These are phyloP conservation scores for Scedosporium apiospermum DNA, from an alignment of 2,329 filamentous ascomycete species.

Conservation along the genomic window DNA sequence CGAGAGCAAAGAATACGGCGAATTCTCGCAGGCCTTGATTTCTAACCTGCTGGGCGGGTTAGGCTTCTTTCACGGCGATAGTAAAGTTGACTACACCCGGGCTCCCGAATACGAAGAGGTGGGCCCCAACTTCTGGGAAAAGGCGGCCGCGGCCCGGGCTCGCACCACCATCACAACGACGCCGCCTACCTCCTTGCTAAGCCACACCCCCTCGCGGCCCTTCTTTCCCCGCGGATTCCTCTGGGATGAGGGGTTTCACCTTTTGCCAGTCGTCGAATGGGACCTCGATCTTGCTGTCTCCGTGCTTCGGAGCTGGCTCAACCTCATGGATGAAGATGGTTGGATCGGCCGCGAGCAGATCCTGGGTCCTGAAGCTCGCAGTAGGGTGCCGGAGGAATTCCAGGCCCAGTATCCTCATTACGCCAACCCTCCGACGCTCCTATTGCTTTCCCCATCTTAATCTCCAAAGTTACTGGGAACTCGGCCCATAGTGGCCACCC, in stretches of 20 bases:
- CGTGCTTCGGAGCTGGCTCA: constrained; percentile 92
- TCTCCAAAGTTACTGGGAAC: constrained; percentile 62
- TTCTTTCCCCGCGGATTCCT: constrained; percentile 96
- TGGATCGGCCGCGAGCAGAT: constrained; percentile 98
- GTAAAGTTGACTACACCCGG: constrained; percentile 81
- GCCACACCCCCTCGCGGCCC: constrained; percentile 80
- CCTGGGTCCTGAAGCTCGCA: constrained; percentile 79
- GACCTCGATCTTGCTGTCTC: constrained; percentile 81
- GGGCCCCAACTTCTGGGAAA: constrained; percentile 91
- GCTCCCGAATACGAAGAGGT: constrained; percentile 89
- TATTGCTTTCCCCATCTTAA: constrained; percentile 78
- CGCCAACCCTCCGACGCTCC: constrained; percentile 91
- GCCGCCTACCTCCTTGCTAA: constrained; percentile 81
- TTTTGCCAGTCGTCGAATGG: constrained; percentile 86
- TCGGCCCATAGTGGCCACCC: constrained; percentile 27
- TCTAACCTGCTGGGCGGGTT: constrained; percentile 91
- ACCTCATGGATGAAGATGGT: constrained; percentile 88
- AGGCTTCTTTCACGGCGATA: constrained; percentile 87
- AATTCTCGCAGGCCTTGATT: constrained; percentile 82
- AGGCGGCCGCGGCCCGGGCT: constrained; percentile 68
- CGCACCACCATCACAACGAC: constrained; percentile 60
- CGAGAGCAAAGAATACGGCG: constrained; percentile 58
- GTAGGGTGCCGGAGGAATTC: constrained; percentile 89
- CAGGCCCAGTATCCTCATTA: constrained; percentile 95
- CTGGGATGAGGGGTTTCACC: constrained; percentile 97